Base-by-base conservation (phyloP, 306 rosid species). In the Urtica urens region DNA sequence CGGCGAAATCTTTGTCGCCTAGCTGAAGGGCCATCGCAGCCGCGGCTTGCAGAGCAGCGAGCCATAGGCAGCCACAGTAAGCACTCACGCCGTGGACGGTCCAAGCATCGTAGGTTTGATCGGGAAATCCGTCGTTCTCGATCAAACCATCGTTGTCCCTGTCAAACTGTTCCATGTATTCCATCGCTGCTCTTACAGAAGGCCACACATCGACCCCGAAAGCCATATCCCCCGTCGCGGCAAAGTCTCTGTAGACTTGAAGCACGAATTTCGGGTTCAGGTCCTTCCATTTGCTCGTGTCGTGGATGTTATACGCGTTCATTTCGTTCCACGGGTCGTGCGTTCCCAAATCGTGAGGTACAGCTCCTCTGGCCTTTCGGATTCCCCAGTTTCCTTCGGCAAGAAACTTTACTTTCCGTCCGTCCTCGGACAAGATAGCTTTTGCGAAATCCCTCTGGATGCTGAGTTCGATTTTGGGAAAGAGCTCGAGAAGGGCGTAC, bases 181-280 rank as follows among this genome's bases (percentile, higher is more conserved):
- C 97, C 79, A 90, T 81, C 33, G 97, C 97, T 23, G 92, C 86
- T 28, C 95, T 87, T 30, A 90, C 95, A 45, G 99, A 81, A 35
- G 95, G 99, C 99, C 99, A 90, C 23, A 90, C 99, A 69, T 85
- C 99, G 42, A 84, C 78, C 29, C 99, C 99, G 77, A 85, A 90
- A 34, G 94, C 72, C 83, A 85, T 71, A 71, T 90, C 94, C 22
- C 94, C 71, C 3, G 99, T 85, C 38, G 92, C 93, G 45, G 87
- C 72, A 62, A 90, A 90, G 70, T 90, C 99, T 62, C 95, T 71
- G 57, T 81, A 90, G 55, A 66, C 95, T 70, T 85, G 95, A 62
- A 90, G 95, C 34, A 90, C 99, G 43, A 90, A 85, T 61, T 90
- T 90, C 3, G 99, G 90, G 63, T 90, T 90, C 78, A 90, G 60